These are phyloP conservation scores for Backusella tuberculispora DNA, from an alignment of 192 early-diverging fungal genomes.

Conservation along the genomic window DNA sequence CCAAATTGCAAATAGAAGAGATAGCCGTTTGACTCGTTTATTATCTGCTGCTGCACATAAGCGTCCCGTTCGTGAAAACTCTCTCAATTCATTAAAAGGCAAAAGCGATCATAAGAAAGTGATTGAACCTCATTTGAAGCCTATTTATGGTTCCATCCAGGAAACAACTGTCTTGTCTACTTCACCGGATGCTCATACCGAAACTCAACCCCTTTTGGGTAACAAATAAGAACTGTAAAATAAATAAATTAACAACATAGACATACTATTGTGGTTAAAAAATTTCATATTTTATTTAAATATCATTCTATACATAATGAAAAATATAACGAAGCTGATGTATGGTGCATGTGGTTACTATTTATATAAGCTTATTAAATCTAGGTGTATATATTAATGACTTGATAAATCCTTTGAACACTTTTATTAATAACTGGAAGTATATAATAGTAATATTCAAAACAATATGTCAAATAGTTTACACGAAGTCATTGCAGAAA, in stretches of 20 bases:
- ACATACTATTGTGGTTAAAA: no score
- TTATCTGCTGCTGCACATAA: constrained; percentile 26
- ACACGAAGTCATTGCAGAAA: no score
- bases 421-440: no score
- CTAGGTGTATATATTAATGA: no score
- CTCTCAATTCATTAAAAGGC: constrained; percentile 6
- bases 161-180: neutral
- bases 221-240: constrained; percentile 8
- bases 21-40: constrained; percentile 29
- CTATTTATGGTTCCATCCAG: constrained; percentile 2
- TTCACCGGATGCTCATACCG: neutral
- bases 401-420: no score
- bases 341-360: no score
- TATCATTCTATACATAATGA: no score
- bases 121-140: constrained; percentile 21
- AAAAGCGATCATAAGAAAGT: constrained; percentile 3
- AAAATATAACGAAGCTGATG: no score
- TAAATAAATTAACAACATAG: neutral
- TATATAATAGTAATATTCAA: no score
- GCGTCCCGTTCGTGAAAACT: constrained; percentile 14
- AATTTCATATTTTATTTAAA: no score
- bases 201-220: constrained; percentile 31
- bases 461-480: no score
- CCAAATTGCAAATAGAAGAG: constrained; percentile 29
- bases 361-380: no score